Conservation (phyloP, 176 grass and related monocot species). For the Zea mays region DNA sequence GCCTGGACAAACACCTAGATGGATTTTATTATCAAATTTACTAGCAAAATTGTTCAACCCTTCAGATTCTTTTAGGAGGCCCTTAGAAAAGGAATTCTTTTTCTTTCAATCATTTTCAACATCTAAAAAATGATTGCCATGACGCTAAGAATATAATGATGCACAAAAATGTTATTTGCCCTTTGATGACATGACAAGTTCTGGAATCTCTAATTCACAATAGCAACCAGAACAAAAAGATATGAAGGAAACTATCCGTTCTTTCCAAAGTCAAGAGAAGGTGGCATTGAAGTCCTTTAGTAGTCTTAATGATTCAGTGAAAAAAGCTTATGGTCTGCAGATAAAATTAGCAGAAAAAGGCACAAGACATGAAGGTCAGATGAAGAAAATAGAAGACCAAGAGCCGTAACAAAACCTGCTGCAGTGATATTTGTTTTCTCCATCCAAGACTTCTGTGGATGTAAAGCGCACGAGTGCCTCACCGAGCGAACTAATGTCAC, state of each 20-base stretch:
- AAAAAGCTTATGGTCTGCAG: constrained; percentile 12
- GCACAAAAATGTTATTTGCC: background rate
- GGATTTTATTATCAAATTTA: background rate
- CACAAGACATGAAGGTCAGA: background rate
- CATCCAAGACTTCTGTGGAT: constrained; percentile 86
- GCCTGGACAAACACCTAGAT: background rate
- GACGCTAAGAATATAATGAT: background rate
- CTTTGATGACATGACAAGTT: background rate
- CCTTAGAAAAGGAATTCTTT: background rate
- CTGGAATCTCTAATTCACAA: constrained; percentile 5
- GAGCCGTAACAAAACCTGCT: constrained; percentile 47
- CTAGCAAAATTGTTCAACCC: background rate
- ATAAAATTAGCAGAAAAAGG: constrained; percentile 22
- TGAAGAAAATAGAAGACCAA: constrained; percentile 16
- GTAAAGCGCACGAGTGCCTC: constrained; percentile 91
- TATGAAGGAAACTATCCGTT: background rate
- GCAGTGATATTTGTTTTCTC: constrained; percentile 91
- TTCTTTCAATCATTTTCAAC: background rate
- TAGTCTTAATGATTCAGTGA: constrained; percentile 11
- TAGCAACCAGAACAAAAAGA: background rate
- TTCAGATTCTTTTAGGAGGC: background rate
- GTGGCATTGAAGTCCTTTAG: background rate
- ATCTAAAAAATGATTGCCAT: background rate
- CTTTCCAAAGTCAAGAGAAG: background rate
- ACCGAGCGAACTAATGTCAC: constrained; percentile 75